These are phyloP conservation scores for Colletotrichum godetiae DNA, from an alignment of 2,329 filamentous ascomycete genomes.

Conservation along the genomic window DNA sequence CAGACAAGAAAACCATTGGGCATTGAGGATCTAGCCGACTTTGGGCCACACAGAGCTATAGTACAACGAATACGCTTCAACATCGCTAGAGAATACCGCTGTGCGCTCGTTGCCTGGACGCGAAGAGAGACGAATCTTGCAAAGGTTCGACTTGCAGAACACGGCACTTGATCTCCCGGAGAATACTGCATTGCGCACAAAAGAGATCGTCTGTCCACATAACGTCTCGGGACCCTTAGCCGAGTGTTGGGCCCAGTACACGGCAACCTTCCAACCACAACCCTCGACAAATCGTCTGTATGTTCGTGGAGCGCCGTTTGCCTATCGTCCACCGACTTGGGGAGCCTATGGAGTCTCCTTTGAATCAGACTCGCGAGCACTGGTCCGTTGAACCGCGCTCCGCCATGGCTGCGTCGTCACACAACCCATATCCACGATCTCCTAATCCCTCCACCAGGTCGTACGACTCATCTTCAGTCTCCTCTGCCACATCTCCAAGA, in stretches of 20 bases:
- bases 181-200: neutral
- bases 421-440: conserved; percentile 70
- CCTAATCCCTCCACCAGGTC: conserved; percentile 71
- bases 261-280: conserved; percentile 6
- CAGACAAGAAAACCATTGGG: conserved; percentile 13
- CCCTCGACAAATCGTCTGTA: conserved; percentile 45
- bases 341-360: conserved; percentile 50
- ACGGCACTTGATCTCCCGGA: neutral
- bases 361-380: conserved; percentile 48
- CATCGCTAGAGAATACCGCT: conserved; percentile 15
- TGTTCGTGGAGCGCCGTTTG: conserved; percentile 53
- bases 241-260: neutral
- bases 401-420: conserved; percentile 47
- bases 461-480: conserved; percentile 73
- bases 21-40: conserved; percentile 15
- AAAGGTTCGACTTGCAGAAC: neutral
- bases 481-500: conserved; percentile 70
- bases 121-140: neutral
- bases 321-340: conserved; percentile 50
- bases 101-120: conserved; percentile 9
- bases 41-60: conserved; percentile 30
- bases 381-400: conserved; percentile 42
- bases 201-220: neutral
- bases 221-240: neutral
- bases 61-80: conserved; percentile 15